These are phyloP conservation scores for Aspergillus candidus DNA, from an alignment of 2,329 filamentous ascomycete species.

Conservation along the genomic window DNA sequence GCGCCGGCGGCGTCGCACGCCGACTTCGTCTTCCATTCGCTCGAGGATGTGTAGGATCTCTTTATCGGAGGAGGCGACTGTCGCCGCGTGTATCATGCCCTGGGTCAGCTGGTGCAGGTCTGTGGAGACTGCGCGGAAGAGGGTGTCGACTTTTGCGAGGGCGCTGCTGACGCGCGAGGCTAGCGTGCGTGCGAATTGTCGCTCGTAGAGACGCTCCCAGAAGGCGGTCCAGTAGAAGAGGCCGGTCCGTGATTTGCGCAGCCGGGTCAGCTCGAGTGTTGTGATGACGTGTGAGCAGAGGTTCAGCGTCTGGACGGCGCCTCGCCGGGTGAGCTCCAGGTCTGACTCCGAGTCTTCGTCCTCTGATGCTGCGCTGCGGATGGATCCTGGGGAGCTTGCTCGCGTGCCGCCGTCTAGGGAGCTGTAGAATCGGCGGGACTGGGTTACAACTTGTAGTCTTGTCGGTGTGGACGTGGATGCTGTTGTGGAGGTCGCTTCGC, in stretches of 20 bases:
- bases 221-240: constrained; percentile 23
- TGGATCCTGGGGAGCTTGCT: not conserved
- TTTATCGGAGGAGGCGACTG: constrained; percentile 13
- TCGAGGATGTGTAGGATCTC: constrained; percentile 19
- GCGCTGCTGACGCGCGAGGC: constrained; percentile 11
- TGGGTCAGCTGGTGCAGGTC: constrained; percentile 21
- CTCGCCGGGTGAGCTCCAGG: constrained; percentile 15
- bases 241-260: constrained; percentile 25
- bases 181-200: constrained; percentile 13
- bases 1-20: constrained; percentile 15
- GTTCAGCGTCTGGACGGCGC: constrained; percentile 19
- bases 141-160: constrained; percentile 17
- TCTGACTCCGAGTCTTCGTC: not conserved
- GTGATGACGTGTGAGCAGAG: constrained; percentile 24
- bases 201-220: constrained; percentile 24
- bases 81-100: constrained; percentile 14
- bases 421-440: constrained; percentile 12
- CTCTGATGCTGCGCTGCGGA: not conserved
- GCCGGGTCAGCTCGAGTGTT: constrained; percentile 24
- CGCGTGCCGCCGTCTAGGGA: constrained; percentile 4
- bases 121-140: constrained; percentile 21
- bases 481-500: not conserved
- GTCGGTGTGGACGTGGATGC: not conserved
- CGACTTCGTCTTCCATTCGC: constrained; percentile 22
- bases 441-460: not conserved